phyloP scores from a whole-genome alignment of 106 monocot species.

The Dendrobium nobile region DNA sequence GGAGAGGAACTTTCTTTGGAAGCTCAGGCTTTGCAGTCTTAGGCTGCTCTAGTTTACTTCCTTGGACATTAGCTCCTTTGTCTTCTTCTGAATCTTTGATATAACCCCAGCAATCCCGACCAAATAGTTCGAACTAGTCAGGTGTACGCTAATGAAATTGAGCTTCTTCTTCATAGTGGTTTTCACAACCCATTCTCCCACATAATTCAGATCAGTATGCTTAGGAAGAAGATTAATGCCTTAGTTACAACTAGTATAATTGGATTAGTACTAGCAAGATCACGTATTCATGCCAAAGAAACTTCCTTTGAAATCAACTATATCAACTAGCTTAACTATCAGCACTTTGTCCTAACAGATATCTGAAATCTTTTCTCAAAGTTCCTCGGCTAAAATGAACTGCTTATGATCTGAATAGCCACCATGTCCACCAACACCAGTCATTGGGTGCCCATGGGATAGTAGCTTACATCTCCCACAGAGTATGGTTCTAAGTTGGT shows the following conservation, averaged over 20 bases:
- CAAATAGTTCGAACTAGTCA: slow-evolving; percentile 97
- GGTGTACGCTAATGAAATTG: slow-evolving; percentile 88
- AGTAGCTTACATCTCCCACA: slow-evolving; percentile 84
- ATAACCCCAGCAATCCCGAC: slow-evolving; percentile 93
- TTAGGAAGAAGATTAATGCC: slow-evolving; percentile 98
- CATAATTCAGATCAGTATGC: slow-evolving; percentile 86
- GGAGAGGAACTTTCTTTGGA: slow-evolving; percentile 17
- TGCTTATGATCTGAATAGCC: slow-evolving; percentile 95
- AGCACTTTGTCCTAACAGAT: slow-evolving; percentile 79
- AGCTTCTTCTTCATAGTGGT: slow-evolving; percentile 81
- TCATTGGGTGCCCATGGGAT: slow-evolving; percentile 93
- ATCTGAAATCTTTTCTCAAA: slow-evolving; percentile 78
- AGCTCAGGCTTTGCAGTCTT: neutral
- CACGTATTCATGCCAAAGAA: slow-evolving; percentile 80
- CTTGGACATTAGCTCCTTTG: neutral
- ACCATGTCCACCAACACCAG: slow-evolving; percentile 95
- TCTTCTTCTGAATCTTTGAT: slow-evolving; percentile 77
- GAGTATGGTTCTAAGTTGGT: slow-evolving; percentile 73
- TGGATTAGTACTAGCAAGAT: slow-evolving; percentile 93
- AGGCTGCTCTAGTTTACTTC: too few species aligned
- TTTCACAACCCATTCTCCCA: slow-evolving; percentile 97
- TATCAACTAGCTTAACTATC: slow-evolving; percentile 95
- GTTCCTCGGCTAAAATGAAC: slow-evolving; percentile 79
- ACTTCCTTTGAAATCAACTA: slow-evolving; percentile 99
- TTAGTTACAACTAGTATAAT: slow-evolving; percentile 95